Conservation (phyloP, 1,284 basidiomycete genomes). For the Trametes sp. region DNA sequence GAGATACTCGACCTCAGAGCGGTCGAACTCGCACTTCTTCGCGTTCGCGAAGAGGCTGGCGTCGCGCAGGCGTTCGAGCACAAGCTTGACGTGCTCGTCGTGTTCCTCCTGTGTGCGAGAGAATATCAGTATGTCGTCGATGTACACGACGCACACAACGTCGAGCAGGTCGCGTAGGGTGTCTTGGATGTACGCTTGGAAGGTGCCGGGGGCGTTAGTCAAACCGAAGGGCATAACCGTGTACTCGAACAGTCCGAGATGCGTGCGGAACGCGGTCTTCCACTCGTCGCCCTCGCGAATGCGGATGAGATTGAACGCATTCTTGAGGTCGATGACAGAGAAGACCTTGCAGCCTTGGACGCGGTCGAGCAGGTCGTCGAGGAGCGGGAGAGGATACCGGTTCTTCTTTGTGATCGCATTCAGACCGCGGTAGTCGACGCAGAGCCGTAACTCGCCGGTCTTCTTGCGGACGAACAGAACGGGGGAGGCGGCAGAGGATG, state of each 20-base stretch:
- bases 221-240: constrained; percentile 21
- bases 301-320: constrained; percentile 10
- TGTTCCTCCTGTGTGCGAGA: constrained; percentile 35
- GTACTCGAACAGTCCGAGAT: constrained; percentile 19
- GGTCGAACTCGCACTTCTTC: constrained; percentile 49
- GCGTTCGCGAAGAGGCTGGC: constrained; percentile 34
- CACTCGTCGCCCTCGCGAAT: constrained; percentile 17
- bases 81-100: constrained; percentile 31
- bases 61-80: constrained; percentile 10
- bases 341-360: constrained; percentile 13
- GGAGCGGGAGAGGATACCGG: constrained; percentile 14
- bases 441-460: constrained; percentile 46
- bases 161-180: constrained; percentile 11
- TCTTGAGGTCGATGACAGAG: constrained; percentile 13
- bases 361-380: constrained; percentile 12
- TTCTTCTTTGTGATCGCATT: constrained; percentile 38
- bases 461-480: constrained; percentile 56
- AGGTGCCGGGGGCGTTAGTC: constrained; percentile 18
- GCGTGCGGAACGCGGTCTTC: constrained; percentile 22
- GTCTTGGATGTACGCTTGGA: constrained; percentile 29
- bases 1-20: constrained; percentile 47
- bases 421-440: constrained; percentile 51
- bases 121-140: constrained; percentile 40
- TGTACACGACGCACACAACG: constrained; percentile 33
- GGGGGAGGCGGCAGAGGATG: constrained; percentile 45